Conservation (phyloP, 768 basidiomycete species). For the Saitozyma podzolica region DNA sequence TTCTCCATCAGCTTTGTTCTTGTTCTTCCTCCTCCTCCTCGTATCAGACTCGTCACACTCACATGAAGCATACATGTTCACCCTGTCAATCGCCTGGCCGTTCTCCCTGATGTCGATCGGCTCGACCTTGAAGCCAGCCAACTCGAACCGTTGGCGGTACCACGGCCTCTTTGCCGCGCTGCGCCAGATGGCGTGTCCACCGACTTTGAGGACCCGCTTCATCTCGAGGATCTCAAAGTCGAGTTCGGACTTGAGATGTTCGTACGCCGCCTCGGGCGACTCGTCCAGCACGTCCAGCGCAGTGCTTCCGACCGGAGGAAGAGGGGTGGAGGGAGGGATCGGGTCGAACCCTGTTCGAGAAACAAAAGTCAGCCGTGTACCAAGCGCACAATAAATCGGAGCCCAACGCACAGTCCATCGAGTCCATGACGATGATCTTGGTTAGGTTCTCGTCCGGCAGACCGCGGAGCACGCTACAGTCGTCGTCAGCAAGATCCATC, state of each 20-base stretch:
- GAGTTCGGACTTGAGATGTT: slow-evolving; percentile 55
- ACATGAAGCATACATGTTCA: slow-evolving; percentile 63
- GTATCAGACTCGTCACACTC: neutral
- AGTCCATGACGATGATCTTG: slow-evolving; percentile 71
- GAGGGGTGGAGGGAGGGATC: slow-evolving; percentile 38
- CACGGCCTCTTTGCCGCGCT: slow-evolving; percentile 66
- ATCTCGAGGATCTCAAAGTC: slow-evolving; percentile 63
- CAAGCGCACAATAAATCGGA: neutral
- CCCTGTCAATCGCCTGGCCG: slow-evolving; percentile 64
- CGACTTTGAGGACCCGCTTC: slow-evolving; percentile 60
- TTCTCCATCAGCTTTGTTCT: slow-evolving; percentile 4
- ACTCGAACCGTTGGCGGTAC: slow-evolving; percentile 64
- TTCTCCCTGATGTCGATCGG: slow-evolving; percentile 60
- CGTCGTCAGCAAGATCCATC: slow-evolving; percentile 6
- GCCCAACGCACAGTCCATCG: slow-evolving; percentile 54
- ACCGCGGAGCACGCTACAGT: slow-evolving; percentile 56
- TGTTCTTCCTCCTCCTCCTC: too few relatives aligned
- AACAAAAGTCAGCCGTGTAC: neutral
- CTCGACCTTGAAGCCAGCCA: slow-evolving; percentile 60
- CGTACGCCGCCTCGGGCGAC: slow-evolving; percentile 53
- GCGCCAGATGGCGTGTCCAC: slow-evolving; percentile 68
- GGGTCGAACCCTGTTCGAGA: slow-evolving; percentile 46
- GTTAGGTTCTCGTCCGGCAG: slow-evolving; percentile 60
- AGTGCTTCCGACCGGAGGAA: slow-evolving; percentile 19
- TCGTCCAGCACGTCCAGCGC: slow-evolving; percentile 58